Base-by-base conservation (phyloP, 305 asterid genomes). In the Stenogyne calaminthoides region DNA sequence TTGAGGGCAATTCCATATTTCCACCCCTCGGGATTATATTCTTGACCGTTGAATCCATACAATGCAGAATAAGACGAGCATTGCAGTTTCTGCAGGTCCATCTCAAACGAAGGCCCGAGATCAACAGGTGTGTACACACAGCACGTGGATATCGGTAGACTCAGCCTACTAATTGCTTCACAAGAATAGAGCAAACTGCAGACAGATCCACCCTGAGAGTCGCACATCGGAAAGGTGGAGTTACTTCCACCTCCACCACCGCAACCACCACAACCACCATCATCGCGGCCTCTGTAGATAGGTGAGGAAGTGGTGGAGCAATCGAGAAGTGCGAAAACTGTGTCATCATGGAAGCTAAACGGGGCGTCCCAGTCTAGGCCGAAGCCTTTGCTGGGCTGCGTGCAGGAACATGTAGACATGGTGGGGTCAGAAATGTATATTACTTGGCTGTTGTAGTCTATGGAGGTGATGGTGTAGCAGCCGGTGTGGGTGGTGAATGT, bases 51-150 rank as follows among this genome's bases (percentile, higher is more conserved):
- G 71, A 83, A 88, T 11, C 92, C 91, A 16, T 81, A 85, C 70
- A 92, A 20, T 0, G 94, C 91, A 0, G 97, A 89, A 55, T 93
- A 89, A 8, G 95, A 84, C 9, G 59, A 0, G 73, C 97, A 93
- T 15, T 83, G 82, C 71, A 89, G 66, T 71, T 89, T 88, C 74
- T 69, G 65, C 83, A 91, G 80, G 78, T 91, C 86, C 95, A 93
- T 86, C 11, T 89, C 91, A 16, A 89, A 93, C 0, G 95, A 70
- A 0, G 97, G 98, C 22, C 97, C 96, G 18, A 93, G 97, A 70
- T 93, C 90, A 22, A 93, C 96, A 0, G 97, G 97, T 11, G 95
- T 74, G 75, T 91, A 93, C 37, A 91, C 93, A 12, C 96, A 93
- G 52, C 98, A 91, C 0, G 86, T 74, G 8, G 96, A 85, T 14